Evolutionary conservation across 192 early-diverging fungal species (phyloP).

Genomic region (Endogone sp.): DNA sequence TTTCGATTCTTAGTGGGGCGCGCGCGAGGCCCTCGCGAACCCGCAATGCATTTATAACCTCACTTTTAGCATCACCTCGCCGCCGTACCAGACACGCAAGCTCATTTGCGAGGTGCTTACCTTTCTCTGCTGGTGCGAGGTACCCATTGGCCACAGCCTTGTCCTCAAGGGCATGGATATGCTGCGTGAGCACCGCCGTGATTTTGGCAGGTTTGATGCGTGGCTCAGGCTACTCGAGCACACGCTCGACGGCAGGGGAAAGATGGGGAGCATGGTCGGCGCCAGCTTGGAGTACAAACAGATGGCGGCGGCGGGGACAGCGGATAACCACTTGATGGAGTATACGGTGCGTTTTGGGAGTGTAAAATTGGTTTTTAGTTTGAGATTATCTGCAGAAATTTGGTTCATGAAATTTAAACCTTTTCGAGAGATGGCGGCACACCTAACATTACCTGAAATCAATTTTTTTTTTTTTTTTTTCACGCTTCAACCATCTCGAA

Average conservation of each 20-base stretch:
- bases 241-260: conserved; percentile 76
- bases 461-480: too few species aligned
- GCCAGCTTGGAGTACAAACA: conserved; percentile 69
- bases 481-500: too few species aligned
- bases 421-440: too few species aligned
- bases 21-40: conserved; percentile 67
- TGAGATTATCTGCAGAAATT: background rate
- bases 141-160: conserved; percentile 69
- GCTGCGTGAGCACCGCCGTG: conserved; percentile 60
- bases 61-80: conserved; percentile 70
- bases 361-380: background rate
- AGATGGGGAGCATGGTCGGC: conserved; percentile 74
- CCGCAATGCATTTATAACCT: conserved; percentile 70
- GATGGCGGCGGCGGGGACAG: conserved; percentile 46
- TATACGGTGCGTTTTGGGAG: conserved; percentile 59
- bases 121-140: conserved; percentile 71
- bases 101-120: conserved; percentile 74
- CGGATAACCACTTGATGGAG: conserved; percentile 72
- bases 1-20: conserved; percentile 57
- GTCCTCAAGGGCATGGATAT: conserved; percentile 78
- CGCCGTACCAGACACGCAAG: conserved; percentile 66
- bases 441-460: too few species aligned
- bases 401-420: background rate
- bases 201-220: conserved; percentile 67
- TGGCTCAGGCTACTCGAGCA: conserved; percentile 74